A percentile compares a stretch with the other conserved stretches of the same genome.
Evolutionary conservation across 2,329 filamentous ascomycete genomes (phyloP).

Genomic region (Camillea tinctor): DNA sequence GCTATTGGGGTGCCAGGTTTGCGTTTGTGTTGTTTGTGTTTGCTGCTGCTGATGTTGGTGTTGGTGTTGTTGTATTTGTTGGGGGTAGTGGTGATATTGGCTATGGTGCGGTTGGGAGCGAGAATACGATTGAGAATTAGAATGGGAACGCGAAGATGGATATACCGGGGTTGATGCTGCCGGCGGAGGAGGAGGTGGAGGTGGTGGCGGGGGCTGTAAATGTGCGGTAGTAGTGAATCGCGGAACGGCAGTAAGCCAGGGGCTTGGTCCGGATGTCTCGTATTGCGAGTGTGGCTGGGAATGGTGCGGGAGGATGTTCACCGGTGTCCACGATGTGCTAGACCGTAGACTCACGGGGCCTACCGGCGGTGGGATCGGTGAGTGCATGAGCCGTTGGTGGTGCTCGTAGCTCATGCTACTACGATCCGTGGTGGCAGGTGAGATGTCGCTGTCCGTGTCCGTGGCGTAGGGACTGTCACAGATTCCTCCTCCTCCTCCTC

Average conservation of each 20-base stretch:
- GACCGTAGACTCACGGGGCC: slow-evolving; percentile 13
- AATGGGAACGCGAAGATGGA: slow-evolving; percentile 1
- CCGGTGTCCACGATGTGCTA: slow-evolving; percentile 28
- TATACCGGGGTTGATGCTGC: slow-evolving; percentile 15
- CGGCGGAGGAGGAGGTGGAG: slow-evolving; percentile 16
- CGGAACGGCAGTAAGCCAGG: slow-evolving; percentile 46
- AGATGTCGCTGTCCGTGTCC: slow-evolving; percentile 41
- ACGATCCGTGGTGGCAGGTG: slow-evolving; percentile 24
- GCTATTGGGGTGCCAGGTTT: not conserved
- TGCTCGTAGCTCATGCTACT: slow-evolving; percentile 15
- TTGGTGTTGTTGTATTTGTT: slow-evolving; percentile 7
- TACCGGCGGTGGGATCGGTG: slow-evolving; percentile 19
- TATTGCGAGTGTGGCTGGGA: slow-evolving; percentile 12
- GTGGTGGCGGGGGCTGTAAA: slow-evolving; percentile 5
- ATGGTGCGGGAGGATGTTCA: slow-evolving; percentile 17
- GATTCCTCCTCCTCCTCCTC: not conserved
- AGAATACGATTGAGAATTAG: slow-evolving; percentile 1
- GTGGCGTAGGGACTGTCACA: slow-evolving; percentile 40
- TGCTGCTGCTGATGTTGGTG: slow-evolving; percentile 12
- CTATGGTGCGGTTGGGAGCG: slow-evolving; percentile 2
- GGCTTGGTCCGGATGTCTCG: slow-evolving; percentile 33
- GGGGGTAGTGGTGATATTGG: slow-evolving; percentile 1
- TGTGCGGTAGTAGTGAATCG: slow-evolving; percentile 32
- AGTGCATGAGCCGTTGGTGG: slow-evolving; percentile 19
- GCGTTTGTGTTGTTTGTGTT: not conserved